Conservation (phyloP, 2,329 filamentous ascomycete species). For the Endocalyx cinctus region DNA sequence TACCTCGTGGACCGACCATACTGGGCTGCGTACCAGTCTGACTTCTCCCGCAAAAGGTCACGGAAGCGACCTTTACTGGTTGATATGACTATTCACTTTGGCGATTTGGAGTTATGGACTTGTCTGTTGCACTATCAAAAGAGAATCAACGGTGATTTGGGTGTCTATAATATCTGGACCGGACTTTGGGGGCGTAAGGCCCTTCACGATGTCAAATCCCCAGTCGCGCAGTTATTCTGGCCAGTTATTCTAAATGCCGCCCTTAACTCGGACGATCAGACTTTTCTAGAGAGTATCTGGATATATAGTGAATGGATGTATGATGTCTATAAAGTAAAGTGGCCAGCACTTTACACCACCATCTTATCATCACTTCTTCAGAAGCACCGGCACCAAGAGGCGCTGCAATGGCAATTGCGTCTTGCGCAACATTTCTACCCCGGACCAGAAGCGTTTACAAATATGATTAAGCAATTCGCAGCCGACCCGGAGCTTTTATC, state of each 20-base stretch:
- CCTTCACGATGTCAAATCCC: constrained; percentile 19
- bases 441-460: constrained; percentile 34
- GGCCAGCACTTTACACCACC: constrained; percentile 49
- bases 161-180: constrained; percentile 23
- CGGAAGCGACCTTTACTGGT: constrained; percentile 21
- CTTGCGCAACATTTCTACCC: constrained; percentile 40
- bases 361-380: constrained; percentile 39
- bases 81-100: constrained; percentile 20
- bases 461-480: constrained; percentile 37
- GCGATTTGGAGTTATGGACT: constrained; percentile 25
- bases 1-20: constrained; percentile 17
- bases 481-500: constrained; percentile 31
- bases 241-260: constrained; percentile 29
- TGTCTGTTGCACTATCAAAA: constrained; percentile 26
- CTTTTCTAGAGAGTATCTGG: constrained; percentile 30
- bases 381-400: constrained; percentile 32
- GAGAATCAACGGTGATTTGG: constrained; percentile 23
- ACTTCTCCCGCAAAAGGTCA: constrained; percentile 23
- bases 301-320: constrained; percentile 40
- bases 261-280: constrained; percentile 22
- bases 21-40: constrained; percentile 25
- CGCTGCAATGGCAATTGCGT: constrained; percentile 44
- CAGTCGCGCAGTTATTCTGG: constrained; percentile 23
- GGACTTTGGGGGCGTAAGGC: constrained; percentile 28
- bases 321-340: constrained; percentile 32